phyloP scores from a whole-genome alignment of 2,329 filamentous ascomycete species.

The Boeremia lycopersici region DNA sequence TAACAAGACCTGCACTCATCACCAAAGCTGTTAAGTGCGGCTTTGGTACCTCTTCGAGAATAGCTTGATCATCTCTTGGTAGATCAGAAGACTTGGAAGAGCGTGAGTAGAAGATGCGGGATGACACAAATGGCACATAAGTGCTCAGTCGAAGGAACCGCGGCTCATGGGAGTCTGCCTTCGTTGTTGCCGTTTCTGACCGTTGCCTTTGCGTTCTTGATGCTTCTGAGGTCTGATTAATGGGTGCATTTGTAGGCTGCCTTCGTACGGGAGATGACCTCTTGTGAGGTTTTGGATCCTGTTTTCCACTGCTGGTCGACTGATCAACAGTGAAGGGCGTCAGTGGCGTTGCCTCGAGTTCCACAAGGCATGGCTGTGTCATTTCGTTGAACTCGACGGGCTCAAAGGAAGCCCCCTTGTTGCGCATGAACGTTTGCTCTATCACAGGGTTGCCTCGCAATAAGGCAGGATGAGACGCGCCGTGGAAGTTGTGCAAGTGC shows the following conservation, averaged over 20 bases:
- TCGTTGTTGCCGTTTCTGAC: conserved; percentile 22
- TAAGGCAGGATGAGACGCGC: conserved; percentile 34
- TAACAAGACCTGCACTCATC: conserved; percentile 42
- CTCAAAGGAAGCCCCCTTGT: conserved; percentile 45
- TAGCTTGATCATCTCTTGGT: conserved; percentile 29
- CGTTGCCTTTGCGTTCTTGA: conserved; percentile 28
- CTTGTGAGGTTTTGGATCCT: conserved; percentile 9
- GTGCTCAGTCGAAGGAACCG: conserved; percentile 44
- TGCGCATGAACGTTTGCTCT: conserved; percentile 45
- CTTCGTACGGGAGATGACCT: conserved; percentile 22
- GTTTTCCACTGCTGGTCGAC: background rate
- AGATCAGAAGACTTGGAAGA: conserved; percentile 26
- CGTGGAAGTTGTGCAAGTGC: conserved; percentile 43
- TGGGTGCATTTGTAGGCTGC: conserved; percentile 19
- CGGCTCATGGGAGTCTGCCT: conserved; percentile 27
- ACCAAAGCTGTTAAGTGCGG: conserved; percentile 40
- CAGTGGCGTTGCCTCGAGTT: conserved; percentile 31
- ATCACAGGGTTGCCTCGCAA: conserved; percentile 36
- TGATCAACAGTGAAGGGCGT: conserved; percentile 32
- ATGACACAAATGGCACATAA: conserved; percentile 37
- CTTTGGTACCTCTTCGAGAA: conserved; percentile 39
- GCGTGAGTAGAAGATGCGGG: conserved; percentile 43
- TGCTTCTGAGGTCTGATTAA: background rate
- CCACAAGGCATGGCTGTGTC: conserved; percentile 37
- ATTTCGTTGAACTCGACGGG: conserved; percentile 43